Evolutionary conservation across 2,329 filamentous ascomycete species (phyloP), one percentile per base, ranked within the genome.

Genomic region (Lachnellula willkommii): DNA sequence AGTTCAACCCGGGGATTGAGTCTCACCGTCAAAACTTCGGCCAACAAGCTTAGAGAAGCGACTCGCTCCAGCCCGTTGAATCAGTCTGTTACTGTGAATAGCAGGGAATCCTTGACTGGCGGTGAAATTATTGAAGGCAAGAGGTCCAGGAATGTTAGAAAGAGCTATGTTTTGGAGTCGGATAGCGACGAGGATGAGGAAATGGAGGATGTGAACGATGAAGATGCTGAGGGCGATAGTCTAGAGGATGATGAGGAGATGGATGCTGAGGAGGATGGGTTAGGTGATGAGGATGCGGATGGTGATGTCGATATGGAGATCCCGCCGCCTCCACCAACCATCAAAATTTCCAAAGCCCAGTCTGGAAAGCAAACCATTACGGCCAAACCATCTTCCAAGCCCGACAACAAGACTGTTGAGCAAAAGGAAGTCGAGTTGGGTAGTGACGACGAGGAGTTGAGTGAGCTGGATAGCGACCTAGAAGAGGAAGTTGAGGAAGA

Each of bases 401-500:
- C 39, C 22, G 59, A 66, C 36, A 51, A 52, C 20, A 62, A 60
- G 45, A 58, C 60, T 12, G 66, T 68, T 15, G 66, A 70, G 54
- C 64, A 67, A 37, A 68, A 70, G 42, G 67, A 68, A 35, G 53
- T 64, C 36, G 62, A 64, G 9, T 56, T 60, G 45, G 63, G 51
- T 26, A 68, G 66, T 45, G 69, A 71, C 54, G 69, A 71, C 46
- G 70, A 71, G 37, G 69, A 71, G 36, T 57, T 71, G 53, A 70
- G 67, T 52, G 68, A 69, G 17, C 55, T 70, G 15, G 68, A 68
- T 36, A 66, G 68, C 24, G 64, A 67, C 24, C 20, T 67, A 45
- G 72, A 69, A 8, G 76, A 78, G 35, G 78, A 79, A 24, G 74
- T 76, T 45, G 76, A 77, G 20, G 79, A 80, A 46, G 79, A 79